Evolutionary conservation across 257 asterid species (phyloP).

Genomic region (Plantago major): DNA sequence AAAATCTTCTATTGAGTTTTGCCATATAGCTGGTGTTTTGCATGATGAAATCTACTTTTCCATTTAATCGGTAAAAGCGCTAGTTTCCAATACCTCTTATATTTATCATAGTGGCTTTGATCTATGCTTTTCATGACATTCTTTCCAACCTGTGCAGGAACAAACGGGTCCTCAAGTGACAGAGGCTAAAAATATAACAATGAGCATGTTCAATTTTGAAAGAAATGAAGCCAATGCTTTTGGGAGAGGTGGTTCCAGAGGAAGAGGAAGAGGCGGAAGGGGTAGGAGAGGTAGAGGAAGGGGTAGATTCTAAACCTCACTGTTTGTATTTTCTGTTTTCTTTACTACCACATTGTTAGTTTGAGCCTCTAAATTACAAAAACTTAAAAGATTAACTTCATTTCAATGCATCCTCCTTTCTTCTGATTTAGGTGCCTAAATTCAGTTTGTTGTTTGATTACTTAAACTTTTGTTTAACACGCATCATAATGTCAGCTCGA

Average conservation of each 20-base stretch:
- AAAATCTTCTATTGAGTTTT: background rate
- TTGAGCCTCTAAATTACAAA: constrained; percentile 18
- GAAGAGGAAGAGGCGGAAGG: constrained; percentile 64
- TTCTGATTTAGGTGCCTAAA: background rate
- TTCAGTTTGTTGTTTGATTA: background rate
- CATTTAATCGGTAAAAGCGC: background rate
- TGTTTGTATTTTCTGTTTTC: constrained; percentile 10
- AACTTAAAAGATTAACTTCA: background rate
- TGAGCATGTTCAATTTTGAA: constrained; percentile 73
- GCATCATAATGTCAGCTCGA: background rate
- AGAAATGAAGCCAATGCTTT: constrained; percentile 41
- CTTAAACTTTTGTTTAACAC: background rate
- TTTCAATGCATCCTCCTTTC: background rate
- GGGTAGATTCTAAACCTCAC: constrained; percentile 30
- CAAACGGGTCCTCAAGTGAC: constrained; percentile 32
- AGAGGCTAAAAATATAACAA: constrained; percentile 58
- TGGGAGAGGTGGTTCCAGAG: constrained; percentile 47
- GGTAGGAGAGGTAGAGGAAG: constrained; percentile 42
- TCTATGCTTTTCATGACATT: constrained; percentile 9
- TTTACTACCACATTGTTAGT: background rate
- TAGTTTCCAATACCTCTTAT: background rate
- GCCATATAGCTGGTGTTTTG: too few species aligned
- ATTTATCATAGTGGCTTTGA: background rate
- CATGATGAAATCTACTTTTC: constrained; percentile 3
- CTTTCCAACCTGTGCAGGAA: constrained; percentile 35